These are phyloP conservation scores for Extremus antarcticus DNA, from an alignment of 495 filamentous ascomycete species.

Conservation along the genomic window DNA sequence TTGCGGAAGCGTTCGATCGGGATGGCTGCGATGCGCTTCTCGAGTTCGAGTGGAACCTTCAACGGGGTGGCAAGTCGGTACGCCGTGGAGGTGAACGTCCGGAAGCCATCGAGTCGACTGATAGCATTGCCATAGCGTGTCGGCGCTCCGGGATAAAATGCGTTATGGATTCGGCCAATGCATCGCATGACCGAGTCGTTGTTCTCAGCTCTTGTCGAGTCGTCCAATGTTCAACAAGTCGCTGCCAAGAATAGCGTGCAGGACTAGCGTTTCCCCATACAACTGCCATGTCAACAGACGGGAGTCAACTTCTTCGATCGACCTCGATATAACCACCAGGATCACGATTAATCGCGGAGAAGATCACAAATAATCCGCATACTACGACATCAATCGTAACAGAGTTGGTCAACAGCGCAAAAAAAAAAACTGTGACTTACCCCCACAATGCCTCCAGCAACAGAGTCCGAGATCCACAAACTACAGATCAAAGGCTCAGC, in stretches of 20 bases:
- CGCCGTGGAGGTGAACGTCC: conserved; percentile 36
- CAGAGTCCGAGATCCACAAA: conserved; percentile 80
- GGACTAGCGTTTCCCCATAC: too few relatives aligned
- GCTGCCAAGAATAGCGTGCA: background rate
- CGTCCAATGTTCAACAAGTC: background rate
- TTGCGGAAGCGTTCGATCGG: conserved; percentile 89
- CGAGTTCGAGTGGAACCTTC: conserved; percentile 43
- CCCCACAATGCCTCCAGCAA: conserved; percentile 17
- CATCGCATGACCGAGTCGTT: conserved; percentile 17
- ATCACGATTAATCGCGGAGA: too few relatives aligned
- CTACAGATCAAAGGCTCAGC: conserved; percentile 73
- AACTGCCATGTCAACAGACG: too few relatives aligned
- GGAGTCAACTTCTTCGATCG: too few relatives aligned
- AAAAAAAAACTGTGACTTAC: conserved; percentile 29
- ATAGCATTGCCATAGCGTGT: background rate
- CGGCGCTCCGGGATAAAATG: background rate
- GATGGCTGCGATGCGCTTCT: conserved; percentile 73
- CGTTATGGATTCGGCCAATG: conserved; percentile 18
- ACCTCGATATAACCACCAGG: too few relatives aligned
- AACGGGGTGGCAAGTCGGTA: conserved; percentile 24
- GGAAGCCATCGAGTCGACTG: conserved; percentile 7
- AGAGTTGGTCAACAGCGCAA: too few relatives aligned
- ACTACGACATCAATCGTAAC: background rate
- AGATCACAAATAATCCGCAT: too few relatives aligned
- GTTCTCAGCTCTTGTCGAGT: too few relatives aligned